Base-by-base conservation (phyloP, 2,329 filamentous ascomycete species). In the Cryphonectria naterciae region DNA sequence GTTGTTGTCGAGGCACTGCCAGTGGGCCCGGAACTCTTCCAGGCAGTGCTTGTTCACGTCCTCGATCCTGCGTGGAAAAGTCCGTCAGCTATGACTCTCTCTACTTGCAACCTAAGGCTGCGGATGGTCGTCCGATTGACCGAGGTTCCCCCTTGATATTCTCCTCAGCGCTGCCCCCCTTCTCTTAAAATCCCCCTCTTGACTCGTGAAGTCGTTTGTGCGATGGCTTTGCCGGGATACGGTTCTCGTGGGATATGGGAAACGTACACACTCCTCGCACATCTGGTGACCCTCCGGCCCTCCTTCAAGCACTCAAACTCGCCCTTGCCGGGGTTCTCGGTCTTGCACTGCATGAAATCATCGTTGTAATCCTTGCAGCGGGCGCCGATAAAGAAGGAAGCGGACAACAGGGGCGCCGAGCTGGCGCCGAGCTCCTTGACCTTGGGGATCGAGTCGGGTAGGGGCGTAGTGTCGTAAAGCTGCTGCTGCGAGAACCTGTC, bases 301-400 rank as follows among this genome's bases (percentile, higher is more conserved):
- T 99, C 96, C 87, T 93, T 95, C 88, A 99, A 85, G 84, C 96
- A 99, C 76, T 97, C 93, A 74, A 97, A 83, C 86, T 99, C 96
- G 81, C 94, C 96, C 83, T 89, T 90, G 78, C 96, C 96, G 74
- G 93, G 92, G 78, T 94, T 91, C 84, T 98, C 94, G 76, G 89
- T 93, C 91, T 99, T 99, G 92, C 96, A 99, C 86, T 97, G 93
- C 95, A 99, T 99, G 85, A 92, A 99, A 85, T 99, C 96, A 86
- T 99, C 96, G 84, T 98, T 98, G 88, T 95, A 99, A 70, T 93
- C 87, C 81, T 89, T 92, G 91, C 96, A 99, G 80, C 95, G 92
- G 76, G 94, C 95, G 74, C 96, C 96, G 80, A 99, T 99, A 83
- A 98, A 99, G 88, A 93, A 99, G 67, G 94, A 91, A 43, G 96